Conservation (phyloP, 2,329 filamentous ascomycete species). For the Talaromyces sp. region DNA sequence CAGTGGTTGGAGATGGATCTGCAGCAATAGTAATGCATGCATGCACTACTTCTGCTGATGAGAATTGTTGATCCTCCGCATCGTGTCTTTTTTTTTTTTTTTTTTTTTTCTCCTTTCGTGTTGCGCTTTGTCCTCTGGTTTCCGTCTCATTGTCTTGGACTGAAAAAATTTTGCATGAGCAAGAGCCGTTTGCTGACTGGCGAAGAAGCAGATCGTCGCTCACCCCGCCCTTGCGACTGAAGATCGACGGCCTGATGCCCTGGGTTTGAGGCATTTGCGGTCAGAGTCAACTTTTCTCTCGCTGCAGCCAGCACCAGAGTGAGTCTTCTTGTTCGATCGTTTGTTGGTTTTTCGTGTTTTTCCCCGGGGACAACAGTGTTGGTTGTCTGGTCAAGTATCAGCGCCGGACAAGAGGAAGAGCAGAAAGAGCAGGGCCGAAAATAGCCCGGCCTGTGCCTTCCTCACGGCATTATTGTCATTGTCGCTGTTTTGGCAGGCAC, state of each 20-base stretch:
- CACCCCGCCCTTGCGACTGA: background rate
- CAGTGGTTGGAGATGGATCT: background rate
- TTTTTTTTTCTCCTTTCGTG: background rate
- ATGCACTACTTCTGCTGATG: no score
- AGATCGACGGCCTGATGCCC: constrained; percentile 5
- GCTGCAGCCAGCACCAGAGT: background rate
- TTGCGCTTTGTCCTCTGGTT: background rate
- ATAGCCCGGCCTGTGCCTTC: background rate
- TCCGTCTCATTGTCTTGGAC: background rate
- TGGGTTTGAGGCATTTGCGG: constrained; percentile 1
- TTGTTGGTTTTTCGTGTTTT: background rate
- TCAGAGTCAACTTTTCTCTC: background rate
- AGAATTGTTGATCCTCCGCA: background rate
- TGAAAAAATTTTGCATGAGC: background rate
- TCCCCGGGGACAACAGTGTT: background rate
- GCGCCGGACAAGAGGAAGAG: background rate
- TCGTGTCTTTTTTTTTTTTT: background rate
- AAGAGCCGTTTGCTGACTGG: background rate
- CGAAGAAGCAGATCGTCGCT: background rate
- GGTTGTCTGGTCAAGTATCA: background rate
- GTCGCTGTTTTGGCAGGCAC: background rate
- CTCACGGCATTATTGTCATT: background rate
- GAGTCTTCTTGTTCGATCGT: background rate
- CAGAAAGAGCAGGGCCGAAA: background rate
- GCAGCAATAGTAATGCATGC: background rate